Base-by-base conservation (phyloP, 345 rosid species). In the Brassica nigra region DNA sequence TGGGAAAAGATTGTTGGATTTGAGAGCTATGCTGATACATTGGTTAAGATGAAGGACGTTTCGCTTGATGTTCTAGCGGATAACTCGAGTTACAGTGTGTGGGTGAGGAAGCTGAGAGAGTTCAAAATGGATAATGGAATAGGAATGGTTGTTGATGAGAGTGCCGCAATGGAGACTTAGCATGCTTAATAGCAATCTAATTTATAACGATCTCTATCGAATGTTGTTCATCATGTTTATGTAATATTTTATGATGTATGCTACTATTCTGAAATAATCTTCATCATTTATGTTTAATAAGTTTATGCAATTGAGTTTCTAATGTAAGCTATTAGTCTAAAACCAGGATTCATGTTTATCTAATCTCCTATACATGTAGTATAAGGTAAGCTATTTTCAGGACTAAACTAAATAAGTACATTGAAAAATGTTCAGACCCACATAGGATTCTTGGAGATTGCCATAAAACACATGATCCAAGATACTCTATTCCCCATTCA, bases 81-180 rank as follows among this genome's bases (percentile, higher is more conserved):
- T 76, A 88, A 83, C 20, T 95, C 98, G 3, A 91, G 99, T 87
- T 91, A 89, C 70, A 78, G 5, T 6, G 31, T 80, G 31, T 95
- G 97, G 98, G 61, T 75, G 70, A 77, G 62, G 63, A 89, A 87
- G 6, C 84, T 84, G 78, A 64, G 18, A 65, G 86, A 29, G 44
- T 10, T 87, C 76, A 91, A 11, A 82, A 68, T 27, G 77, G 73
- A 57, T 66, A 31, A 65, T 57, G 58, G 55, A 64, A 49, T 14
- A 14, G 57, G 57, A 49, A n/a, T 49, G 57, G 15, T 10, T 57
- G 73, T 57, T 76, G 80, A 42, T 44, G 80, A 65, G 9, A 57
- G 1, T 30, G 68, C 70, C 4, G 70, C 59, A 12, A 76, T 81
- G 84, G 80, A 81, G 80, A 71, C 74, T 18, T 80, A 68, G 49